Evolutionary conservation across 371 early-diverging fungal species (phyloP).

Genomic region (Dentiscutata heterogama): DNA sequence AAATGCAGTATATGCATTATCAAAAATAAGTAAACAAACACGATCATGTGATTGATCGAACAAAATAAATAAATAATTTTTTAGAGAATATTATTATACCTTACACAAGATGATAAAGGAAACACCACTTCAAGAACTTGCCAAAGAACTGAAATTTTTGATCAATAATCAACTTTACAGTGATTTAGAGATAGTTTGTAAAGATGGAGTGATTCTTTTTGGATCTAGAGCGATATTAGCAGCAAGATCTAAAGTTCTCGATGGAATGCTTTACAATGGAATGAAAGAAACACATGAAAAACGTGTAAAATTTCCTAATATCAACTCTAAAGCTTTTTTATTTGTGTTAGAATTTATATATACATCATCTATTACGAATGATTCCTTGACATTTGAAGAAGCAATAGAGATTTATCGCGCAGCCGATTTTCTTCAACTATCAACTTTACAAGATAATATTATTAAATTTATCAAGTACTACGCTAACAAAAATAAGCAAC

Average conservation of each 20-base stretch:
- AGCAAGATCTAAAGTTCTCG: conserved; percentile 11
- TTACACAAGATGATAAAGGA: too few relatives aligned
- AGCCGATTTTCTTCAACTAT: conserved; percentile 36
- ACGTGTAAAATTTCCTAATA: conserved; percentile 18
- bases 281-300: conserved; percentile 20
- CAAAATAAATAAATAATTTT: too few relatives aligned
- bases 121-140: too few relatives aligned
- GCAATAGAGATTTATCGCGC: conserved; percentile 21
- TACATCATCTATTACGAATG: neutral
- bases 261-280: conserved; percentile 17
- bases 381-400: neutral
- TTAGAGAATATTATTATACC: too few relatives aligned
- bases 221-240: conserved; percentile 4
- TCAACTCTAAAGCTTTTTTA: neutral
- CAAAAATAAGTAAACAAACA: too few relatives aligned
- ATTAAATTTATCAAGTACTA: neutral
- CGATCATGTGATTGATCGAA: too few relatives aligned
- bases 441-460: neutral
- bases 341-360: conserved; percentile 35
- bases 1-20: too few relatives aligned
- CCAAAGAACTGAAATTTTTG: neutral
- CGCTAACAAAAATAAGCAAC: neutral
- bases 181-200: conserved; percentile 21
- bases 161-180: conserved; percentile 30
- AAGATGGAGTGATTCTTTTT: conserved; percentile 27